Evolutionary conservation across 257 asterid species (phyloP), one percentile per base, ranked within the genome.

Genomic region (Euphrasia confusa): DNA sequence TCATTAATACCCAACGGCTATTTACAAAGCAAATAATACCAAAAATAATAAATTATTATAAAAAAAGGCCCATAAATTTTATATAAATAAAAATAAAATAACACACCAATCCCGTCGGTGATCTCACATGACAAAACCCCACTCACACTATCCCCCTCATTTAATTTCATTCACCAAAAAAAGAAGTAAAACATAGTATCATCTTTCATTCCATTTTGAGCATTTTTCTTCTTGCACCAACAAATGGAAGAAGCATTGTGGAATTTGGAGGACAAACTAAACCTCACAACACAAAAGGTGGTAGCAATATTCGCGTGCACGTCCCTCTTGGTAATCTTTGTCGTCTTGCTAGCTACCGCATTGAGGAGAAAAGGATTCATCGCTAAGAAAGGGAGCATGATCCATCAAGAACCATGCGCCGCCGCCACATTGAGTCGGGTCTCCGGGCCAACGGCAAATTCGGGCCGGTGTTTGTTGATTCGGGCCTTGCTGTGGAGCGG

Each of bases 241-340:
- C 2, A 59, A 59, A 65, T 88, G 95, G 90, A 88, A 50, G 90
- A 88, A 50, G 74, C 83, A 26, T 17, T 81, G 18, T 88, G 92
- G 96, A 78, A 66, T 40, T 64, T 83, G 48, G 95, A 89, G 71
- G 95, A 82, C 61, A 75, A 73, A 60, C 78, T 79, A 81, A 82
- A 79, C 67, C 69, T 84, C 5, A 78, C 97, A 3, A 86, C 86
- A 0, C 65, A 60, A 40, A 83, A 72, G 75, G 83, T 87, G 11
- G 26, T 71, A 0, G 81, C 77, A 4, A 15, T 89, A 10, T 75
- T 86, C 14, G 79, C 84, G 6, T 80, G 80, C 73, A 70, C 89
- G 45, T 64, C 76, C 18, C 42, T 74, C 60, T 30, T 84, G 21
- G 66, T 79, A 15, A 7, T 37, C 42, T 28, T 74, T 61, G 78